Conservation (phyloP, 1,284 basidiomycete species). For the Ustilago sp. region DNA sequence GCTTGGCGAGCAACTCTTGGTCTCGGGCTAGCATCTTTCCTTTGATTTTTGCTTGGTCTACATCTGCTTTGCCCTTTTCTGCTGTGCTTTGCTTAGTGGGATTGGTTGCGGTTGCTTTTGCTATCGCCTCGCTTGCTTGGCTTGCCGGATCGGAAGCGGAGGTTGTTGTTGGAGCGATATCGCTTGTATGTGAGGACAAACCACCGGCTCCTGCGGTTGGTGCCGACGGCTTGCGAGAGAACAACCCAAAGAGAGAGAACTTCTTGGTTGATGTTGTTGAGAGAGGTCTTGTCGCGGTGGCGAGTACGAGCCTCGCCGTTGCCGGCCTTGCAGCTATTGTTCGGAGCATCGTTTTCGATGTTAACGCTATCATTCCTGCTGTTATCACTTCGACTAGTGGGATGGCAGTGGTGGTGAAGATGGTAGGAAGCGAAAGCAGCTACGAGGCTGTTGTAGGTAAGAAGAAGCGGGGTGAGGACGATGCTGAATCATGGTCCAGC, state of each 20-base stretch:
- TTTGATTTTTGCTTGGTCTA: not conserved
- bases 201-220: not conserved
- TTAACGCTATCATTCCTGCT: not conserved
- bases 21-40: slow-evolving; percentile 46
- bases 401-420: not conserved
- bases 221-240: slow-evolving; percentile 2
- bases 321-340: not conserved
- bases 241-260: not conserved
- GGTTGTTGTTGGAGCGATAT: not conserved
- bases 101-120: not conserved
- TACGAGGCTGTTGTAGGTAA: not conserved
- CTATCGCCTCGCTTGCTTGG: not conserved
- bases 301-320: not conserved
- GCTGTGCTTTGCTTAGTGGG: not conserved
- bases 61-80: not conserved
- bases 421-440: not conserved
- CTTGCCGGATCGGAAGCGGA: not conserved
- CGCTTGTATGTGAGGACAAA: not conserved
- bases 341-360: not conserved
- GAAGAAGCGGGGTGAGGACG: not conserved
- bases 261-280: not conserved
- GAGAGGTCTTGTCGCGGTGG: not conserved
- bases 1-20: slow-evolving; percentile 41
- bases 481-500: slow-evolving; percentile 22
- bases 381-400: not conserved